A percentile compares a stretch with the other conserved stretches of the same genome.
Evolutionary conservation across 352 stramenopile species (phyloP).

Genomic region (Phytophthora agathidicida): DNA sequence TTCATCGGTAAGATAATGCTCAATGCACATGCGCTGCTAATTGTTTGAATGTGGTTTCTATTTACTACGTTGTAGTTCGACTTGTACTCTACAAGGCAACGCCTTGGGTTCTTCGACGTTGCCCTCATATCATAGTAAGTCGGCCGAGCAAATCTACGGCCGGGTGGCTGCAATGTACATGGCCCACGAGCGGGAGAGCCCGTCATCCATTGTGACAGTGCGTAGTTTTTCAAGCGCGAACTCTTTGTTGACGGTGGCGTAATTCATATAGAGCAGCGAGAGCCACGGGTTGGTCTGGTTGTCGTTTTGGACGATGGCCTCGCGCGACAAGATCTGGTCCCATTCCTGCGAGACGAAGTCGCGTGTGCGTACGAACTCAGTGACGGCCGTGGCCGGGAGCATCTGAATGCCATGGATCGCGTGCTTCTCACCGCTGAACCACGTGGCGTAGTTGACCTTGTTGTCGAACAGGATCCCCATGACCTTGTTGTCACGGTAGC

Average conservation of each 20-base stretch:
- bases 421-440: constrained; percentile 75
- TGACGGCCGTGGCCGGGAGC: constrained; percentile 67
- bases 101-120: not conserved
- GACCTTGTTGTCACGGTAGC: constrained; percentile 62
- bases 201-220: constrained; percentile 69
- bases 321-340: constrained; percentile 49
- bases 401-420: constrained; percentile 85
- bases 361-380: constrained; percentile 55
- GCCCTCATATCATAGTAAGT: constrained; percentile 28
- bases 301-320: constrained; percentile 42
- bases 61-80: constrained; percentile 26
- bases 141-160: constrained; percentile 20
- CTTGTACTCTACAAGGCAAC: constrained; percentile 30
- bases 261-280: constrained; percentile 82
- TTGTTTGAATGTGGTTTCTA: constrained; percentile 19
- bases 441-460: constrained; percentile 76
- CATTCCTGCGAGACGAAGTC: constrained; percentile 65
- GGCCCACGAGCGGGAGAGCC: constrained; percentile 75
- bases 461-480: constrained; percentile 80
- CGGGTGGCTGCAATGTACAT: constrained; percentile 74
- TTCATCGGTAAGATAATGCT: not conserved
- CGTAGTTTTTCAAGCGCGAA: constrained; percentile 60
- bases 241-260: constrained; percentile 65
- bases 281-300: constrained; percentile 68
- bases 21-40: not conserved